Percentiles rank a stretch among this genome's conserved stretches.
These are phyloP conservation scores for Metarhizium rileyi DNA, from an alignment of 2,329 filamentous ascomycete genomes.

Conservation along the genomic window DNA sequence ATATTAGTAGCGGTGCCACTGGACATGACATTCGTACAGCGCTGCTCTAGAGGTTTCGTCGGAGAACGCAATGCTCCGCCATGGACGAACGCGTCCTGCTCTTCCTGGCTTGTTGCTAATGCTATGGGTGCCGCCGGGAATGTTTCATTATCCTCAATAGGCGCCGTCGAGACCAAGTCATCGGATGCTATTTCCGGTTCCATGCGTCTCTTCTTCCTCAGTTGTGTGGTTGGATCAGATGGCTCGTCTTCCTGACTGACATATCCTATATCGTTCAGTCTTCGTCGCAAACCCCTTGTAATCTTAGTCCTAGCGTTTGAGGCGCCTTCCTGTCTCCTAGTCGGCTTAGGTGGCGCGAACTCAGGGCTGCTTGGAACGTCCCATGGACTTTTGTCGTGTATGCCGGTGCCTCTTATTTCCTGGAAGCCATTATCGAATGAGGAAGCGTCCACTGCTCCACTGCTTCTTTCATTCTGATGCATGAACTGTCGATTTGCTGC, in stretches of 20 bases:
- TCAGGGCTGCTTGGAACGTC: constrained; percentile 36
- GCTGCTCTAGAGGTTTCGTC: background rate
- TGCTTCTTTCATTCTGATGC: background rate
- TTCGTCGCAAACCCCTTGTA: constrained; percentile 10
- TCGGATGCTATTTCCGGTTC: constrained; percentile 5
- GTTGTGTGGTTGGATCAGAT: background rate
- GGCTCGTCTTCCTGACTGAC: constrained; percentile 9
- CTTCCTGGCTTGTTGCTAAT: constrained; percentile 27
- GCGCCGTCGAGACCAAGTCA: constrained; percentile 8
- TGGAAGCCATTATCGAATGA: constrained; percentile 10
- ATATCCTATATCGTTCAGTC: constrained; percentile 11
- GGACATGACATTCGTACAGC: constrained; percentile 12
- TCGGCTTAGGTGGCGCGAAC: constrained; percentile 1
- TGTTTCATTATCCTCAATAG: constrained; percentile 17
- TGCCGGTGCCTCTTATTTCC: background rate
- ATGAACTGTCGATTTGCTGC: constrained; percentile 14
- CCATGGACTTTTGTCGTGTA: constrained; percentile 26
- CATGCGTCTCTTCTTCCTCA: constrained; percentile 2
- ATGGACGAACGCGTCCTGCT: constrained; percentile 22
- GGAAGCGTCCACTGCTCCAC: background rate
- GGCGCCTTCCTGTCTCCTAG: background rate
- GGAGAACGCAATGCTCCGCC: constrained; percentile 11
- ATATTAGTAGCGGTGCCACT: constrained; percentile 26
- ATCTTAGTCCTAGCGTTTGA: constrained; percentile 9
- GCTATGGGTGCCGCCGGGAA: constrained; percentile 24